A percentile compares a stretch with the other conserved stretches of the same genome.
Evolutionary conservation across 805 yeast species (phyloP).

Genomic region (Saccharomycopsis malanga): DNA sequence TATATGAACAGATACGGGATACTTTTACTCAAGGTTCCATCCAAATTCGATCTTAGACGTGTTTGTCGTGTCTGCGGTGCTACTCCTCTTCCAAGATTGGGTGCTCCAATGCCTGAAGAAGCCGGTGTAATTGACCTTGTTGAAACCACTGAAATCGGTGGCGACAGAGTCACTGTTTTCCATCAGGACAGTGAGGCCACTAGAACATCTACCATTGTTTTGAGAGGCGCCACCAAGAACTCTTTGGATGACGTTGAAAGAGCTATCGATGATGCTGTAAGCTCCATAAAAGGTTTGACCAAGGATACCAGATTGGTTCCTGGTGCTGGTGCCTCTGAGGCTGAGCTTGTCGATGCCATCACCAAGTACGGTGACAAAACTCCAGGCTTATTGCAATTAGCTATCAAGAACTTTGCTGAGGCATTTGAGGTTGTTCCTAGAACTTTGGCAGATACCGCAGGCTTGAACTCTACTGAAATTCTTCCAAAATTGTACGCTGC

Average conservation of each 20-base stretch:
- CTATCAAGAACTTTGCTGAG: constrained; percentile 87
- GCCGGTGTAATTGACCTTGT: constrained; percentile 83
- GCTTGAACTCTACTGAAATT: constrained; percentile 85
- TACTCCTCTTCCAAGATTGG: constrained; percentile 87
- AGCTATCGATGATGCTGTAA: constrained; percentile 95
- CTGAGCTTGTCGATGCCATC: constrained; percentile 73
- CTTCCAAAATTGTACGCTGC: constrained; percentile 84
- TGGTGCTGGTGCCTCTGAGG: constrained; percentile 95
- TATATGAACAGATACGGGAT: constrained; percentile 83
- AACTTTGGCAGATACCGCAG: constrained; percentile 89
- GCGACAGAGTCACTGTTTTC: constrained; percentile 93
- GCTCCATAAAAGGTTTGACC: constrained; percentile 81
- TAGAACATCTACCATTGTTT: constrained; percentile 84
- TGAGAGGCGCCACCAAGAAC: constrained; percentile 96
- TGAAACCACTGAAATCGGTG: constrained; percentile 92
- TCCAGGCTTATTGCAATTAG: constrained; percentile 87
- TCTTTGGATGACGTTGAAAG: constrained; percentile 91
- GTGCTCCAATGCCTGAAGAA: constrained; percentile 94
- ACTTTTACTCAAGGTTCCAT: constrained; percentile 80
- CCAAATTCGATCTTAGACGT: constrained; percentile 91
- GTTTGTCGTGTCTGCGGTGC: constrained; percentile 96
- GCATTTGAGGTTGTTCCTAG: constrained; percentile 95
- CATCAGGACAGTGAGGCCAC: constrained; percentile 64
- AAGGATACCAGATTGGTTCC: constrained; percentile 74
- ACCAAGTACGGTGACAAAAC: constrained; percentile 87